A percentile compares a stretch with the other conserved stretches of the same genome.
These are phyloP conservation scores for Globisporangium orthogonon DNA, from an alignment of 352 stramenopile species.

Conservation along the genomic window DNA sequence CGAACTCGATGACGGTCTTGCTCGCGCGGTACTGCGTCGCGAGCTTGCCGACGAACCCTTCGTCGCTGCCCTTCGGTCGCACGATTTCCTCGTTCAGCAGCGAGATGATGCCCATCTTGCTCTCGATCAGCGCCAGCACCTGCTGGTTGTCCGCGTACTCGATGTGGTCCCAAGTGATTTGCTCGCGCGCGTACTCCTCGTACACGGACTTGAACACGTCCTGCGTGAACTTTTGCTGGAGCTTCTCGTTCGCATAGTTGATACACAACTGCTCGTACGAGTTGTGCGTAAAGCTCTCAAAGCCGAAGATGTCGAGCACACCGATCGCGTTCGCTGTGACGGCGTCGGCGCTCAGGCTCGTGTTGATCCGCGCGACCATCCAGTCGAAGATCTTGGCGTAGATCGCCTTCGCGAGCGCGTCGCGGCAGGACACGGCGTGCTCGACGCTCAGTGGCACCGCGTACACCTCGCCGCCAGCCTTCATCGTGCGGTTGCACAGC, in stretches of 20 bases:
- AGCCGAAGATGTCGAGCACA: slow-evolving; percentile 90
- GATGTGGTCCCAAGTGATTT: slow-evolving; percentile 80
- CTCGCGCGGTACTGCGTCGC: slow-evolving; percentile 36
- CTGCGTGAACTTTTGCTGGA: slow-evolving; percentile 92
- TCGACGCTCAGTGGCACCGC: slow-evolving; percentile 48
- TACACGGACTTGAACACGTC: slow-evolving; percentile 83
- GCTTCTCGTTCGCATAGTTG: slow-evolving; percentile 91
- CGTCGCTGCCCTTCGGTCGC: slow-evolving; percentile 61
- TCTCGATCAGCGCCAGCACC: slow-evolving; percentile 70
- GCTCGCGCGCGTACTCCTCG: slow-evolving; percentile 55
- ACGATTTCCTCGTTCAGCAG: slow-evolving; percentile 88
- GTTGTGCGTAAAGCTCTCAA: slow-evolving; percentile 86
- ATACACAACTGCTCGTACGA: slow-evolving; percentile 94
- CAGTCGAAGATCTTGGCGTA: slow-evolving; percentile 96
- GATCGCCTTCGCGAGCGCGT: slow-evolving; percentile 93
- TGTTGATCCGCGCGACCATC: slow-evolving; percentile 90
- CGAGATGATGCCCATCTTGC: slow-evolving; percentile 63
- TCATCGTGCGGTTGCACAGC: slow-evolving; percentile 65
- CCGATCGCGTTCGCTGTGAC: slow-evolving; percentile 47
- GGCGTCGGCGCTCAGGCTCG: slow-evolving; percentile 34
- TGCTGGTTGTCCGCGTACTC: slow-evolving; percentile 77
- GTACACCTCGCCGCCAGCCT: slow-evolving; percentile 61
- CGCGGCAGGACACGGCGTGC: slow-evolving; percentile 76
- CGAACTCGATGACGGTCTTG: slow-evolving; percentile 63
- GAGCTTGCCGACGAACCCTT: slow-evolving; percentile 61